Evolutionary conservation across 2,329 filamentous ascomycete genomes (phyloP).

Genomic region (Fusarium sp.): DNA sequence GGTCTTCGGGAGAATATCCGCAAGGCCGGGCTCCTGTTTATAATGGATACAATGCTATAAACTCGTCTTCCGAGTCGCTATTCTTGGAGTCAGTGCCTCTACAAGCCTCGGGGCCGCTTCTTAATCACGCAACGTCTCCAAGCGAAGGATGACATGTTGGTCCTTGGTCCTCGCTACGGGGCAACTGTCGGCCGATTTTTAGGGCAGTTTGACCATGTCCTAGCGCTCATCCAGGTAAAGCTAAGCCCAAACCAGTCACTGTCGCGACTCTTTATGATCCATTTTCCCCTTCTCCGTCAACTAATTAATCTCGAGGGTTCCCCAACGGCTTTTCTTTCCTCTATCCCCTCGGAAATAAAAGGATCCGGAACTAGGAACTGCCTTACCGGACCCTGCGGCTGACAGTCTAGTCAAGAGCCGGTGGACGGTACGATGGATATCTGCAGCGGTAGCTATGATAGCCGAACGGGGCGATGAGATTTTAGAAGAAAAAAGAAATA

Average conservation of each 20-base stretch:
- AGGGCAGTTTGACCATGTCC: background rate
- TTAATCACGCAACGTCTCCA: background rate
- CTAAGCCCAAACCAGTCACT: background rate
- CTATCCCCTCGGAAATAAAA: background rate
- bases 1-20: background rate
- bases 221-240: background rate
- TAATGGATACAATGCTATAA: background rate
- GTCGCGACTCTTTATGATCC: background rate
- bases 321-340: background rate
- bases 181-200: background rate
- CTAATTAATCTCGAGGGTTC: background rate
- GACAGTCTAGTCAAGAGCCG: background rate
- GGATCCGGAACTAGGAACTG: background rate
- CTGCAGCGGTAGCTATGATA: background rate
- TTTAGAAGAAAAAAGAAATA: background rate
- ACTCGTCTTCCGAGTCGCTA: background rate
- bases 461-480: background rate
- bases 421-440: background rate
- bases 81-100: background rate
- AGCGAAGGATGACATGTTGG: background rate
- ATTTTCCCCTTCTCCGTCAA: background rate
- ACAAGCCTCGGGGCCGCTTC: background rate
- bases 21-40: background rate
- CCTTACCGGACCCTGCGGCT: background rate
- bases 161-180: background rate